Base-by-base conservation (phyloP, 2,329 filamentous ascomycete species). In the Hypoxylon sp. region DNA sequence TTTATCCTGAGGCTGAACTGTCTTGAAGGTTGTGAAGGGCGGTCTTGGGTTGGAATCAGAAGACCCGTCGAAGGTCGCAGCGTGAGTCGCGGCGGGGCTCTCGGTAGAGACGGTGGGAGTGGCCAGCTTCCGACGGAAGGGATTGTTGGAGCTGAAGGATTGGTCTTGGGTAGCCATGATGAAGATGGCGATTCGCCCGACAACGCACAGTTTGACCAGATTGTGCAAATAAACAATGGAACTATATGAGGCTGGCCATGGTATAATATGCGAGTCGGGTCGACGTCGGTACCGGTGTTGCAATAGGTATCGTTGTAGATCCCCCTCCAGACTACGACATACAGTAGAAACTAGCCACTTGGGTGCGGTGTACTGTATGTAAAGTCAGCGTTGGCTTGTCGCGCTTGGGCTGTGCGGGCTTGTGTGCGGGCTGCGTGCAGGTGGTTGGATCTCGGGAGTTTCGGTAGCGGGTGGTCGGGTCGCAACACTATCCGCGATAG, bases 101-200 rank as follows among this genome's bases (percentile, higher is more conserved):
- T 70, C 53, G 59, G 64, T 69, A 63, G 70, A 70, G 42, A 62
- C 66, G 66, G 70, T 61, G 44, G 60, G 66, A 48, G 74, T 66
- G 35, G 69, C 72, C 31, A 71, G 50, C 76, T 81, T 85, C 72
- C 82, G 84, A 70, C 85, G 85, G 74, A 88, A 88, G 10, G 85
- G 85, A 72, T 88, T 88, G 78, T 86, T 81, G 76, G 85, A 82
- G 53, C 76, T 77, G 64, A 83, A 78, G 54, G 78, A 70, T 31
- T 73, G 73, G 44, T 80, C 79, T 64, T 77, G 76, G 75, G 74
- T 73, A 67, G 77, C 71, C 76, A 84, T 84, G 72, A 66, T 75
- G 65, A 56, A 22, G 62, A 64, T 61, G 51, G 55, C 59, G 5
- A n/a, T 42, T 48, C 14, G 42, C 40, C 42, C 14, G 20, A 55